Conservation (phyloP, 2,329 filamentous ascomycete genomes). For the Aspergillus flavus region DNA sequence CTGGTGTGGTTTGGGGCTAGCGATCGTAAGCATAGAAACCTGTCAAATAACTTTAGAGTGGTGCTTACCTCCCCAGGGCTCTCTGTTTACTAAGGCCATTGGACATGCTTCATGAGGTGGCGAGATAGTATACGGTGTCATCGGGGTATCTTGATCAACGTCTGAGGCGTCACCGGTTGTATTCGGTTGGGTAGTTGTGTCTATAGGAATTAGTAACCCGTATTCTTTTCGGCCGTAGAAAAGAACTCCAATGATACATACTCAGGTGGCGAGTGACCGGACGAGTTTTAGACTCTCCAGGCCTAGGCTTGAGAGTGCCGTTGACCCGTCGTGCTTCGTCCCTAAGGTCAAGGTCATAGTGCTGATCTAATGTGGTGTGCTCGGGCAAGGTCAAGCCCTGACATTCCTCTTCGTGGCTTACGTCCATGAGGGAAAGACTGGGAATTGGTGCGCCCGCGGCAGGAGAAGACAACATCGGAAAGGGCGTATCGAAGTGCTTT, state of each 20-base stretch:
- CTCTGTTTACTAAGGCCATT: conserved; percentile 71
- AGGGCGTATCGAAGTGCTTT: conserved; percentile 60
- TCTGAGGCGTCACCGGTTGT: conserved; percentile 59
- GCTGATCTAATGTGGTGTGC: conserved; percentile 60
- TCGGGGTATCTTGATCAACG: conserved; percentile 54
- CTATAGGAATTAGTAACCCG: conserved; percentile 18
- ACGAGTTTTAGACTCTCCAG: conserved; percentile 57
- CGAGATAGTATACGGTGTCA: conserved; percentile 68
- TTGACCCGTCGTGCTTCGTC: conserved; percentile 66
- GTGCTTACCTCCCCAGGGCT: conserved; percentile 60
- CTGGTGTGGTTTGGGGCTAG: conserved; percentile 60
- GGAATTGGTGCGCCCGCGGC: conserved; percentile 40
- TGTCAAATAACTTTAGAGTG: neutral
- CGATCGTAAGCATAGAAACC: neutral
- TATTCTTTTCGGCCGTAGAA: neutral
- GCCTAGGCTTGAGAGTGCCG: conserved; percentile 53
- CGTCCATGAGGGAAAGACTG: conserved; percentile 19
- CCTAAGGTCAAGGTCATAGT: conserved; percentile 65
- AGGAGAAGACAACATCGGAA: conserved; percentile 59
- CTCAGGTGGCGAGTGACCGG: conserved; percentile 67
- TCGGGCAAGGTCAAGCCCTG: conserved; percentile 38
- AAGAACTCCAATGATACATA: conserved; percentile 15
- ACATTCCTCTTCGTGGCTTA: conserved; percentile 16
- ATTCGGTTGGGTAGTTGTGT: conserved; percentile 58
- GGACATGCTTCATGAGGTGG: conserved; percentile 61